These are phyloP conservation scores for Pseudogymnoascus sp. DNA, from an alignment of 2,329 filamentous ascomycete species.

Conservation along the genomic window DNA sequence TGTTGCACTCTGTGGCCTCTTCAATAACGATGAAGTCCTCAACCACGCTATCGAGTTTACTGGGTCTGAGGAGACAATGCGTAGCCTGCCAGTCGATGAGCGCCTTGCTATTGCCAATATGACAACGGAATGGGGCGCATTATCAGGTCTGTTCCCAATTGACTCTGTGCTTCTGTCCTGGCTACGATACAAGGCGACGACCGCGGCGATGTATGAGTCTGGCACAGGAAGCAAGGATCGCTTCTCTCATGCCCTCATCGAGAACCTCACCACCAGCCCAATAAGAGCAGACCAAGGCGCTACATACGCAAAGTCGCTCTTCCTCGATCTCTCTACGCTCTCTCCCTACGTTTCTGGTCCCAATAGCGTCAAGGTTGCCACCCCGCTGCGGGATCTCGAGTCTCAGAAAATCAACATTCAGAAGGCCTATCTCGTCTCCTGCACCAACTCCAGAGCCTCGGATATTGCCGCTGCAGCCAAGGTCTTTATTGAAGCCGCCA, in stretches of 20 bases:
- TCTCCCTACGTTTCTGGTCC: slow-evolving; percentile 80
- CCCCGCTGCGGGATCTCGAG: slow-evolving; percentile 65
- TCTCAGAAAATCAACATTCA: slow-evolving; percentile 66
- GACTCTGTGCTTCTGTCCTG: slow-evolving; percentile 63
- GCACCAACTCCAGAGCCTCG: slow-evolving; percentile 76
- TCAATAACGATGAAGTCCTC: slow-evolving; percentile 78
- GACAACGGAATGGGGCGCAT: slow-evolving; percentile 72
- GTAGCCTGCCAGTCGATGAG: slow-evolving; percentile 61
- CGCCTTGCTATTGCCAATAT: slow-evolving; percentile 71
- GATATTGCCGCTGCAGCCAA: slow-evolving; percentile 74
- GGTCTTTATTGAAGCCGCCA: slow-evolving; percentile 72
- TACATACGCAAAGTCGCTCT: slow-evolving; percentile 73
- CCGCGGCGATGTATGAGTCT: slow-evolving; percentile 50
- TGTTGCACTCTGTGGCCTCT: slow-evolving; percentile 75
- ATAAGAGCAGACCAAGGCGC: slow-evolving; percentile 67
- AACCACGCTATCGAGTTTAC: slow-evolving; percentile 88
- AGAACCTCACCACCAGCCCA: slow-evolving; percentile 60
- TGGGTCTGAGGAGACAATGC: slow-evolving; percentile 68
- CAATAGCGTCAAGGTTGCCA: slow-evolving; percentile 83
- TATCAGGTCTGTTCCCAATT: slow-evolving; percentile 70
- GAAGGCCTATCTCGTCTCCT: slow-evolving; percentile 81
- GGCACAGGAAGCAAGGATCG: slow-evolving; percentile 40
- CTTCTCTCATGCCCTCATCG: slow-evolving; percentile 64
- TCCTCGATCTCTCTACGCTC: slow-evolving; percentile 72
- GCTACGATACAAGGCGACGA: slow-evolving; percentile 69